Evolutionary conservation across 129 eudicot species (phyloP).

Genomic region (Kitagawia praeruptora): DNA sequence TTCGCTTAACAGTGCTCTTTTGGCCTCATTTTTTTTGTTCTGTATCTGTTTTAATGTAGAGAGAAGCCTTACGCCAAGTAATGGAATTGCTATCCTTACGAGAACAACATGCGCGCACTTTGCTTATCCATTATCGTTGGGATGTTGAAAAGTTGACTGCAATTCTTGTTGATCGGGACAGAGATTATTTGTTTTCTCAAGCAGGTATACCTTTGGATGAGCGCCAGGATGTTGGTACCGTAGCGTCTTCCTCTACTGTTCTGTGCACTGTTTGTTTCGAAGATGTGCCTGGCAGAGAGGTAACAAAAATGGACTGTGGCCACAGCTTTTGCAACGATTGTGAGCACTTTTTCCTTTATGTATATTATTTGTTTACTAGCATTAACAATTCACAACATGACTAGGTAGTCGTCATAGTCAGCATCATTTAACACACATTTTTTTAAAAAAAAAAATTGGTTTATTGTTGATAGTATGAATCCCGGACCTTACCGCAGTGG

Average conservation of each 20-base stretch:
- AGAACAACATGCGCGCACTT: constrained; percentile 56
- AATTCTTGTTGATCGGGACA: constrained; percentile 46
- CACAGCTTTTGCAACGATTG: constrained; percentile 56
- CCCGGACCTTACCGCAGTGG: neutral
- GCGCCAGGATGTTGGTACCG: constrained; percentile 15
- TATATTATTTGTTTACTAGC: neutral
- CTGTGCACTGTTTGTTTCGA: constrained; percentile 47
- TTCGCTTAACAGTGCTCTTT: neutral
- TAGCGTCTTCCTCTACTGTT: constrained; percentile 16
- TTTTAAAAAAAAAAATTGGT: neutral
- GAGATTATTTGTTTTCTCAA: constrained; percentile 31
- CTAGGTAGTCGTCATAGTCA: neutral
- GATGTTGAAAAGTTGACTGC: constrained; percentile 40
- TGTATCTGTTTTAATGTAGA: constrained; percentile 19
- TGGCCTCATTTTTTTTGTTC: neutral
- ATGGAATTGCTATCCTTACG: constrained; percentile 48
- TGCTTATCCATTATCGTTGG: constrained; percentile 55
- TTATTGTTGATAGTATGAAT: neutral
- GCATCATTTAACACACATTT: neutral
- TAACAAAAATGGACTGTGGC: constrained; percentile 53
- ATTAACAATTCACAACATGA: neutral
- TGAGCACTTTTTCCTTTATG: constrained; percentile 19
- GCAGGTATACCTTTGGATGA: constrained; percentile 38
- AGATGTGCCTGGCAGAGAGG: constrained; percentile 32
- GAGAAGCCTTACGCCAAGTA: constrained; percentile 47